These are phyloP conservation scores for Xanthoceras sorbifolium DNA, from an alignment of 345 rosid genomes.

Conservation along the genomic window DNA sequence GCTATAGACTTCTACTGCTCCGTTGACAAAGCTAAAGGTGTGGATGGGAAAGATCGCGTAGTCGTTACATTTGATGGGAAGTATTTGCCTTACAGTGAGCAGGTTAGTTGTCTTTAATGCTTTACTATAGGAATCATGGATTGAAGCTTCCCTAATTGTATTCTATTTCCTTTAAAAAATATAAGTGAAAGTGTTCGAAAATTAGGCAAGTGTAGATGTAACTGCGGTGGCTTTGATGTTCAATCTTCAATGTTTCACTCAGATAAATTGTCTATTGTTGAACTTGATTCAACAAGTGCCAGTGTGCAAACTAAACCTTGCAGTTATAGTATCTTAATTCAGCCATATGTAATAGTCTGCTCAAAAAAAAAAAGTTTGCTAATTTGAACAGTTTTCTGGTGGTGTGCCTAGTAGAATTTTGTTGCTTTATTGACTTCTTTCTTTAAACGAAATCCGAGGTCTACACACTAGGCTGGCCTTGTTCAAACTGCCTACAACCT, in stretches of 20 bases:
- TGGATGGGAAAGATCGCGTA: slow-evolving; percentile 82
- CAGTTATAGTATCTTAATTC: not conserved
- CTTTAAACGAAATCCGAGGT: not conserved
- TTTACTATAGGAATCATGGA: not conserved
- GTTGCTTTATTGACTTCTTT: not conserved
- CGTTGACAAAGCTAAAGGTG: slow-evolving; percentile 81
- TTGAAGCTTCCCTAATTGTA: not conserved
- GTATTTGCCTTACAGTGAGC: slow-evolving; percentile 75
- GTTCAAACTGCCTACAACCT: not conserved
- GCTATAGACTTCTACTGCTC: slow-evolving; percentile 96
- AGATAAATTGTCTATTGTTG: not conserved
- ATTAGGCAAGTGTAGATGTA: not conserved
- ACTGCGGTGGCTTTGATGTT: not conserved
- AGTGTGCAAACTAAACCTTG: not conserved
- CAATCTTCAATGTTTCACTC: not conserved
- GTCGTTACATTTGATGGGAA: slow-evolving; percentile 87
- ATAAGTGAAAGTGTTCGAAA: not conserved
- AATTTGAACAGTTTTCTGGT: not conserved
- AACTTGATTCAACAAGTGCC: not conserved
- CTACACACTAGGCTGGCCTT: not conserved
- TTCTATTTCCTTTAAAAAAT: not conserved
- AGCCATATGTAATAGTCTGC: not conserved
- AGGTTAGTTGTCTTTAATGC: slow-evolving; percentile 48
- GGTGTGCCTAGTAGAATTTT: not conserved
- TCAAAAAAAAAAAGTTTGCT: not conserved